Evolutionary conservation across 1,284 basidiomycete genomes (phyloP), one percentile per base, ranked within the genome.

Genomic region (Moesziomyces sp.): DNA sequence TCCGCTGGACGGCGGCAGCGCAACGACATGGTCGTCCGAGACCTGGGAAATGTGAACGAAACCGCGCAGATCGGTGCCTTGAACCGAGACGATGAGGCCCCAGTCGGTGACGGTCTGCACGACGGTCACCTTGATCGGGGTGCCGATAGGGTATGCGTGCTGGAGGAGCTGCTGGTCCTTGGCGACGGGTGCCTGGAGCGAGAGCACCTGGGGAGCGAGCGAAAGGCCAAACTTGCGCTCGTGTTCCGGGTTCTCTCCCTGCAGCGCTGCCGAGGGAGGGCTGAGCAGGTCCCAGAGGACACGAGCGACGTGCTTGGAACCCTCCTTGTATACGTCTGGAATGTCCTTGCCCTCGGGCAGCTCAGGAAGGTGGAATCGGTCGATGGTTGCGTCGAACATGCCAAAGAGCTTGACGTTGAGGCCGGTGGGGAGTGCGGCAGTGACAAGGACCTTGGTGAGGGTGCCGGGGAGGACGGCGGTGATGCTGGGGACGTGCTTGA

Each of bases 311-410:
- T 98, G 80, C 85, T 87, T 80, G 83, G 68, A 60, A 82, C 86
- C 86, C 93, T 97, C 84, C 93, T 90, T 14, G 79, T 84, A 77
- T n/a, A 71, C 59, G 26, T 79, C 73, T 19, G 54, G 55, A n/a
- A 70, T 70, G 30, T 74, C 85, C 47, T 81, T 79, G 46, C 73
- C 79, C 44, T 69, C 65, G 5, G 74, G 66, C 30, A 81, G 48
- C 46, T 60, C 55, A 3, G 87, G 87, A 21, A 98, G 86, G 85
- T 99, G 95, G 67, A 91, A 89, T 46, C 90, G 86, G 82, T 97
- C 94, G 52, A 94, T 88, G 0, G 94, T 96, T 30, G 93, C 96
- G 52, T 94, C 91, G 84, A 95, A 98, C 85, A 93, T 96, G 2
- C 95, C 96, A 34, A 95, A 88, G 21, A 98, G 88, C 85, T 96